Conservation (phyloP, 2,329 filamentous ascomycete genomes). For the Claviceps africana region DNA sequence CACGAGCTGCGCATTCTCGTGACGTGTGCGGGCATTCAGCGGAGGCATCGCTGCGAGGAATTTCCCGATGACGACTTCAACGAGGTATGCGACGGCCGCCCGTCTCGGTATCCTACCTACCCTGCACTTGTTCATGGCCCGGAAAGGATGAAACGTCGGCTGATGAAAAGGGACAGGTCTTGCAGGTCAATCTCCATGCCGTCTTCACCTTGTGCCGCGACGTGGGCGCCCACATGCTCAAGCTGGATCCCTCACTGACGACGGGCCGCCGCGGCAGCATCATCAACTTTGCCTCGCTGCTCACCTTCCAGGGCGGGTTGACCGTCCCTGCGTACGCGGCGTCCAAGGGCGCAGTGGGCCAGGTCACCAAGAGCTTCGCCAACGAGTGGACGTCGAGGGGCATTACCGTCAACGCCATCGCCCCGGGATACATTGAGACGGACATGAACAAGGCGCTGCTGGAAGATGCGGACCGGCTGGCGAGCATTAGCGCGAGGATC, state of each 20-base stretch:
- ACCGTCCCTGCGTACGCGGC: slow-evolving; percentile 82
- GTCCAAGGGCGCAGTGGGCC: slow-evolving; percentile 70
- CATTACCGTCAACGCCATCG: slow-evolving; percentile 76
- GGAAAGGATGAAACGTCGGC: too few relatives aligned
- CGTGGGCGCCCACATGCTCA: slow-evolving; percentile 65
- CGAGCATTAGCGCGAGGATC: slow-evolving; percentile 65
- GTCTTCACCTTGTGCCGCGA: slow-evolving; percentile 71
- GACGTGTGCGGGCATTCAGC: slow-evolving; percentile 80
- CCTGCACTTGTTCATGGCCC: neutral
- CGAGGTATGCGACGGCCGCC: slow-evolving; percentile 28
- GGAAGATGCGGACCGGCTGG: slow-evolving; percentile 52
- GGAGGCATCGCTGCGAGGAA: slow-evolving; percentile 56
- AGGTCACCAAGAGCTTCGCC: slow-evolving; percentile 70
- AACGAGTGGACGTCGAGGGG: slow-evolving; percentile 79
- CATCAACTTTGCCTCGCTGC: slow-evolving; percentile 72
- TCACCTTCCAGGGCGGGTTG: slow-evolving; percentile 75
- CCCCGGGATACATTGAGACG: slow-evolving; percentile 82
- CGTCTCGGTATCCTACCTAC: neutral
- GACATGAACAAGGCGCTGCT: slow-evolving; percentile 85
- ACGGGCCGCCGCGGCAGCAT: slow-evolving; percentile 52
- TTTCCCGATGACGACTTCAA: slow-evolving; percentile 71
- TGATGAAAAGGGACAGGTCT: slow-evolving; percentile 31
- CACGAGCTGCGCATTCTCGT: slow-evolving; percentile 62
- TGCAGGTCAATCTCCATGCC: slow-evolving; percentile 75
- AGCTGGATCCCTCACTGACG: slow-evolving; percentile 29